Evolutionary conservation across 1,284 basidiomycete genomes (phyloP).

Genomic region (Tilletia indica): DNA sequence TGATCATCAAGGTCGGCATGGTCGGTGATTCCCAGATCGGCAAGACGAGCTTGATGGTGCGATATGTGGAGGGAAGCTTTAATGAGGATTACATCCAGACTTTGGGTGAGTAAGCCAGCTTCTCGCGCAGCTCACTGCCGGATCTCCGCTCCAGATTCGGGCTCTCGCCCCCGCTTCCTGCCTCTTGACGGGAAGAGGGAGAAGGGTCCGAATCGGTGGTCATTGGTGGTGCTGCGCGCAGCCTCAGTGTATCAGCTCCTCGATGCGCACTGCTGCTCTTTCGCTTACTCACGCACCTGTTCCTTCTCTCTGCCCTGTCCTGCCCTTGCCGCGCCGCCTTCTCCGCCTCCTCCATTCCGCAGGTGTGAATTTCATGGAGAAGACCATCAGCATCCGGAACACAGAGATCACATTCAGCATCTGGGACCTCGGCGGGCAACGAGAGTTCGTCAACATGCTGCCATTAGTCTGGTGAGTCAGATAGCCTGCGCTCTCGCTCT

Average conservation of each 20-base stretch:
- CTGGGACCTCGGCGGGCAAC: slow-evolving; percentile 96
- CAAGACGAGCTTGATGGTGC: slow-evolving; percentile 96
- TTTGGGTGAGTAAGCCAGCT: slow-evolving; percentile 59
- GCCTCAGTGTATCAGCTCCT: neutral
- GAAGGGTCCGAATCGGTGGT: neutral
- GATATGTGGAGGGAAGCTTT: slow-evolving; percentile 58
- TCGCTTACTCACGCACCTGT: neutral
- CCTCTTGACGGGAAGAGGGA: neutral
- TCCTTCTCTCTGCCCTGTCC: neutral
- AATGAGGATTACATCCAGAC: slow-evolving; percentile 98
- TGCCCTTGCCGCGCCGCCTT: neutral
- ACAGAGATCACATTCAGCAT: slow-evolving; percentile 99
- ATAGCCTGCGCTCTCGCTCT: neutral
- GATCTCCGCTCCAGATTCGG: too few species aligned
- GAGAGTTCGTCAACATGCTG: slow-evolving; percentile 98
- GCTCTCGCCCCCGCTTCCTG: too few species aligned
- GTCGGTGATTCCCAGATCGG: slow-evolving; percentile 98
- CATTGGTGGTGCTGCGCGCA: neutral
- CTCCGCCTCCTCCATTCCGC: neutral
- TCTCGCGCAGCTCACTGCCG: too few species aligned
- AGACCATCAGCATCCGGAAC: slow-evolving; percentile 92
- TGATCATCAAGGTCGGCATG: slow-evolving; percentile 97
- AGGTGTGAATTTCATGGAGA: slow-evolving; percentile 95
- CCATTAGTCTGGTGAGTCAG: slow-evolving; percentile 71
- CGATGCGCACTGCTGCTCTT: neutral